A percentile compares a stretch with the other conserved stretches of the same genome.
Conservation (phyloP, 352 stramenopile genomes). For the Globisporangium radiosum region DNA sequence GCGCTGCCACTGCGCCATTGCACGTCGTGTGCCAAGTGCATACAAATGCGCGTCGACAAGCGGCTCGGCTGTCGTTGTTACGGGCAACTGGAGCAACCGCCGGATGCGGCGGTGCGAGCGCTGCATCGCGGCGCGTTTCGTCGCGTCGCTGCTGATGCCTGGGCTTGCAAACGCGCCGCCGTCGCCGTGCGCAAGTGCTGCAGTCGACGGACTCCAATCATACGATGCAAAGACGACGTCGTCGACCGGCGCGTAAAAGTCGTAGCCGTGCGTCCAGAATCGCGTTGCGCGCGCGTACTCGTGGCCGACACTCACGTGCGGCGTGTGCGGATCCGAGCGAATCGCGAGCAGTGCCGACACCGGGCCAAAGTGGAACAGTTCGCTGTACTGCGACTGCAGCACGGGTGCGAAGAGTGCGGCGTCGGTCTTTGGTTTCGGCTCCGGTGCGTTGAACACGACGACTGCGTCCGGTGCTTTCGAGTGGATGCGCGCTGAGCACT, state of each 20-base stretch:
- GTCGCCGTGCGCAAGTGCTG: constrained; percentile 15
- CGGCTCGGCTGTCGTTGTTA: constrained; percentile 24
- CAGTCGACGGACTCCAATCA: constrained; percentile 28
- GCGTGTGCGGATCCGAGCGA: constrained; percentile 68
- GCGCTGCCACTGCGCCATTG: constrained; percentile 42
- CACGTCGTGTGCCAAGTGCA: constrained; percentile 36
- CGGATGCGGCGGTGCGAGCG: constrained; percentile 58
- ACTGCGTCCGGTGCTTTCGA: constrained; percentile 51
- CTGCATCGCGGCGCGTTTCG: constrained; percentile 3
- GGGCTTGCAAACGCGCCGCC: neutral
- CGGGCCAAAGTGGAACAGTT: constrained; percentile 76
- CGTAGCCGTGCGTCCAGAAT: constrained; percentile 83
- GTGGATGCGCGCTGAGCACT: constrained; percentile 80
- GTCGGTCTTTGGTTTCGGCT: constrained; percentile 32
- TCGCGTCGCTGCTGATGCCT: neutral
- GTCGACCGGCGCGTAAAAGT: constrained; percentile 74
- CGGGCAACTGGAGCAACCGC: constrained; percentile 39
- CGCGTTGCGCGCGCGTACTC: constrained; percentile 75
- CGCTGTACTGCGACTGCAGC: constrained; percentile 74
- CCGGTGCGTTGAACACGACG: constrained; percentile 75
- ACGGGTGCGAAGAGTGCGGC: constrained; percentile 36
- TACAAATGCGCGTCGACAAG: constrained; percentile 38
- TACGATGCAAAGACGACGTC: constrained; percentile 67
- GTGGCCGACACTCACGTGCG: constrained; percentile 47
- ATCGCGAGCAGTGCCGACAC: constrained; percentile 49